Evolutionary conservation across 495 filamentous ascomycete species (phyloP).

Genomic region (Opeltia flavorubescens): DNA sequence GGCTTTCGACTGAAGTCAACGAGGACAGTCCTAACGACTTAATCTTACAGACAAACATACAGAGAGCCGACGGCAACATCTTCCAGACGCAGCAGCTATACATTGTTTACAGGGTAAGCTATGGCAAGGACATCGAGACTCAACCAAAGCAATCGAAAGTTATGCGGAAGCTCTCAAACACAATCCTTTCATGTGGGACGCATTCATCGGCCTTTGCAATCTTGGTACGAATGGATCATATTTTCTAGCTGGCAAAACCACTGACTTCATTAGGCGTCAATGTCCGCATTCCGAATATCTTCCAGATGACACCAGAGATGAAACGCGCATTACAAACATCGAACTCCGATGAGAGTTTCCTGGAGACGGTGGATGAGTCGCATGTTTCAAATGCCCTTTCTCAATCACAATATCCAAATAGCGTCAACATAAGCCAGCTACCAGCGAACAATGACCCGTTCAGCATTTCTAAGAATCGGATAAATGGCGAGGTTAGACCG

Average conservation of each 20-base stretch:
- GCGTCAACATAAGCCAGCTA: slow-evolving; percentile 19
- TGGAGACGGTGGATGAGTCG: slow-evolving; percentile 25
- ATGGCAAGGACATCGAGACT: slow-evolving; percentile 65
- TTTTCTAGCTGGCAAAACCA: slow-evolving; percentile 10
- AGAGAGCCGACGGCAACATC: slow-evolving; percentile 46
- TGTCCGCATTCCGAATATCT: slow-evolving; percentile 70
- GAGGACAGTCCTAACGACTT: no score
- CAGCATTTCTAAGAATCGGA: slow-evolving; percentile 23
- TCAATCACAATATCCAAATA: slow-evolving; percentile 28
- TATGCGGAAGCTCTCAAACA: slow-evolving; percentile 78
- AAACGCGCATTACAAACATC: slow-evolving; percentile 31
- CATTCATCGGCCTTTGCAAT: slow-evolving; percentile 68
- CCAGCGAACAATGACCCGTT: slow-evolving; percentile 30
- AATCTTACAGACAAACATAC: slow-evolving; percentile 46
- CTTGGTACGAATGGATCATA: slow-evolving; percentile 34
- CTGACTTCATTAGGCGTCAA: slow-evolving; percentile 48
- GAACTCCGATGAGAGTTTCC: slow-evolving; percentile 22
- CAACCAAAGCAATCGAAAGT: slow-evolving; percentile 63
- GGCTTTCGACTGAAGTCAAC: background rate
- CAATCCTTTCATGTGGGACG: slow-evolving; percentile 98
- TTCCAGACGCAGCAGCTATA: slow-evolving; percentile 74
- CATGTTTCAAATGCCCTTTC: slow-evolving; percentile 24
- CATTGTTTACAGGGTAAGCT: slow-evolving; percentile 75
- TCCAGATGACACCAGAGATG: slow-evolving; percentile 60
- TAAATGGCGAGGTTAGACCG: slow-evolving; percentile 25